phyloP scores from a whole-genome alignment of 768 basidiomycete species.

The Lyophyllum shimeji region DNA sequence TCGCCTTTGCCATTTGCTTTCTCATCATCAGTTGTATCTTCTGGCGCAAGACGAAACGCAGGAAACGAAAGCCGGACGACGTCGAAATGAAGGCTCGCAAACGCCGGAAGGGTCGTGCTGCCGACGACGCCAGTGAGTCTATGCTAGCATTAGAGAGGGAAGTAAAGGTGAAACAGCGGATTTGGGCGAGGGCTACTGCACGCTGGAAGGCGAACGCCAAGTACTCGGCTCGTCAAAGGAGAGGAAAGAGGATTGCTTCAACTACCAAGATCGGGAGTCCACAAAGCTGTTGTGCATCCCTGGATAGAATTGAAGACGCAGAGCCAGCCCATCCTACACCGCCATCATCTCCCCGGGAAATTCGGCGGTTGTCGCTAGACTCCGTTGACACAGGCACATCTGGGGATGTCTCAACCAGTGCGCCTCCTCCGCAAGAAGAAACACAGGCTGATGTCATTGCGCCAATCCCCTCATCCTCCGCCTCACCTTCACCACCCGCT shows the following conservation, averaged over 20 bases:
- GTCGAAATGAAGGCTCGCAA: slow-evolving; percentile 47
- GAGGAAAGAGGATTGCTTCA: slow-evolving; percentile 37
- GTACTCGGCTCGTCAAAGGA: slow-evolving; percentile 58
- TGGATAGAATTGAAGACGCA: slow-evolving; percentile 10
- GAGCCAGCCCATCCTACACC: slow-evolving; percentile 7
- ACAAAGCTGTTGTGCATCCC: slow-evolving; percentile 24
- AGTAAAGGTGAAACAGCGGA: slow-evolving; percentile 48
- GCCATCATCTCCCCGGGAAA: slow-evolving; percentile 18
- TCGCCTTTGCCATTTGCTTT: slow-evolving; percentile 59
- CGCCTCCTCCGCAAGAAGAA: slow-evolving; percentile 17
- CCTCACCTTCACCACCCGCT: slow-evolving; percentile 33
- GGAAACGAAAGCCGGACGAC: slow-evolving; percentile 38
- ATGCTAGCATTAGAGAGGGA: slow-evolving; percentile 39
- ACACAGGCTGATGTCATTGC: slow-evolving; percentile 4
- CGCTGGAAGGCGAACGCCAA: slow-evolving; percentile 69
- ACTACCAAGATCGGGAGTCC: slow-evolving; percentile 23
- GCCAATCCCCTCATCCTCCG: slow-evolving; percentile 13
- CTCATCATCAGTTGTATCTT: slow-evolving; percentile 63
- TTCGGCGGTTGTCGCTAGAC: slow-evolving; percentile 31
- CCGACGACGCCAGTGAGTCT: slow-evolving; percentile 27
- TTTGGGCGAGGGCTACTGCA: slow-evolving; percentile 65
- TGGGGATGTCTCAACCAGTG: neutral
- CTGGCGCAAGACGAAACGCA: slow-evolving; percentile 49
- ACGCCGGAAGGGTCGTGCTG: slow-evolving; percentile 17
- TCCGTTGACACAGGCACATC: slow-evolving; percentile 12